These are phyloP conservation scores for Neocatenulostroma microsporum DNA, from an alignment of 2,329 filamentous ascomycete genomes.

Conservation along the genomic window DNA sequence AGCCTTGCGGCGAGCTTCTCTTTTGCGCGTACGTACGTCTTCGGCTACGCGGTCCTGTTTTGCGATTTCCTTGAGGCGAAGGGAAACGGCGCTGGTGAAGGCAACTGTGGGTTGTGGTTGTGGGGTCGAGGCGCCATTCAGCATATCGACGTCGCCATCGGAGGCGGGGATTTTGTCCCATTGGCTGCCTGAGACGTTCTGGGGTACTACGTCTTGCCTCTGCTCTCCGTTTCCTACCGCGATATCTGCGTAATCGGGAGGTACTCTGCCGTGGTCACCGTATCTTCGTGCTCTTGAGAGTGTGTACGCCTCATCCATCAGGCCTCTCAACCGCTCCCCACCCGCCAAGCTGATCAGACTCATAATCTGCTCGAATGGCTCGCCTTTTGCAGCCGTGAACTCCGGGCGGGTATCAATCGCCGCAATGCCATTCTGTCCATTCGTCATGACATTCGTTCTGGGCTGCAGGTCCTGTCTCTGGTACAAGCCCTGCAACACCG, in stretches of 20 bases:
- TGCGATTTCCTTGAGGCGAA: constrained; percentile 54
- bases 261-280: constrained; percentile 72
- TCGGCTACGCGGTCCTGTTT: constrained; percentile 63
- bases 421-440: constrained; percentile 24
- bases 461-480: constrained; percentile 21
- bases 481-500: constrained; percentile 51
- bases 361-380: constrained; percentile 71
- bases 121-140: constrained; percentile 19
- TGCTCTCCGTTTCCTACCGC: constrained; percentile 48
- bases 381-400: constrained; percentile 57
- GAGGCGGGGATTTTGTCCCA: constrained; percentile 19
- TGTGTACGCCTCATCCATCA: constrained; percentile 69
- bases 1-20: constrained; percentile 34
- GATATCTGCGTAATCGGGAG: constrained; percentile 66
- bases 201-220: constrained; percentile 31
- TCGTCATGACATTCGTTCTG: constrained; percentile 20
- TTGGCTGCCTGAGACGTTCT: constrained; percentile 27
- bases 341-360: constrained; percentile 77
- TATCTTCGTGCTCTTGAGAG: constrained; percentile 64
- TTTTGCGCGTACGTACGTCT: constrained; percentile 49
- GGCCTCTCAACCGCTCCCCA: constrained; percentile 65
- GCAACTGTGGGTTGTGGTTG: constrained; percentile 37
- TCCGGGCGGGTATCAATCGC: constrained; percentile 16
- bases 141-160: constrained; percentile 14
- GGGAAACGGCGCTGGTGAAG: constrained; percentile 38